Base-by-base conservation (phyloP, 345 rosid species). In the Brassica nigra region DNA sequence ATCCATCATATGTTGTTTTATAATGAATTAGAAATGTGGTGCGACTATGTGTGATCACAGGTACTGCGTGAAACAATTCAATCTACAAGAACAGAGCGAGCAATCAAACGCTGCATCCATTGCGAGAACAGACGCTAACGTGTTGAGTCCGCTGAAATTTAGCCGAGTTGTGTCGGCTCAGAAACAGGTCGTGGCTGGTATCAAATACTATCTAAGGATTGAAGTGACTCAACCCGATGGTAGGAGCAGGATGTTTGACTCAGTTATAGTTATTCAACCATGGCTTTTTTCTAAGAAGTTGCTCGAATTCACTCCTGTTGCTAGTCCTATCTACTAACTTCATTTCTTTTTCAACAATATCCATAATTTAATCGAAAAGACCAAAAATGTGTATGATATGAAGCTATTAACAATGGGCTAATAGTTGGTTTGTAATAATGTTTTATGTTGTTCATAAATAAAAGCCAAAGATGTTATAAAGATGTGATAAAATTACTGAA, bases 151-250 rank as follows among this genome's bases (percentile, higher is more conserved):
- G 5, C 62, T 82, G 68, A 44, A 0, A 16, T 77, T 77, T n/a
- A 37, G 66, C 3, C 42, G 82, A 82, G 98, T 92, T 71, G 87
- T 87, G 66, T 89, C 83, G 64, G 99, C 97, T 1, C 68, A 91
- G 76, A 75, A 62, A 78, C 98, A 91, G 86, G 92, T 95, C 75
- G 96, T 92, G 28, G 79, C 95, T 0, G 97, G 97, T 42, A 54
- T 83, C 15, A 92, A 87, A 67, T 95, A 91, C 79, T 86, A 83
- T 74, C 83, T 95, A 69, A 87, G 78, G 82, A 84, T 95, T 28
- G 85, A 85, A 79, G 90, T 83, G 12, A 70, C 52, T 31, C 71
- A 20, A 54, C 68, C 54, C 36, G 77, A 71, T 10, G 89, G 89
- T 11, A 34, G 76, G 4, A 75, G 14, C 11, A 78, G 20, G 75